Evolutionary conservation across 2,329 filamentous ascomycete genomes (phyloP), one percentile per base, ranked within the genome.

Genomic region (Boeremia exigua): DNA sequence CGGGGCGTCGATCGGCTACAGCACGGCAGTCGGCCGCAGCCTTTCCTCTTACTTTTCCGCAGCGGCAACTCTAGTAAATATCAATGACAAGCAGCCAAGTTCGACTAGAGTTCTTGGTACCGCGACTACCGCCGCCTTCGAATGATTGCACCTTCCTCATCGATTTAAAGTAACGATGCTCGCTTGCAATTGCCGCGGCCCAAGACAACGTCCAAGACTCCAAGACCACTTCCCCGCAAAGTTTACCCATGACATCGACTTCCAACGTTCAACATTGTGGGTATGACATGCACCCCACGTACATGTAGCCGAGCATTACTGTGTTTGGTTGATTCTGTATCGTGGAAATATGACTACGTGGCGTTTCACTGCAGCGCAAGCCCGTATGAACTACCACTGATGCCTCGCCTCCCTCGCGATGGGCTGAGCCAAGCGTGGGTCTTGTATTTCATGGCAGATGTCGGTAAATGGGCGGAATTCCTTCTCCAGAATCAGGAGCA

Each of bases 141-240:
- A 42, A 46, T 46, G 34, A 40, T 25, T 11, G 37, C 42, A 56
- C 53, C 47, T 56, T 50, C 47, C 47, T 51, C 47, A 50, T 56
- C 15, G 27, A 47, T 17, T 42, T 28, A 30, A 49, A 45, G 40
- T 34, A 50, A 50, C 42, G 25, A 37, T 17, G 14, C 32, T 48
- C 37, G 48, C 38, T 28, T 52, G 43, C 43, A 48, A 56, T 44
- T 56, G 48, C 54, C 54, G 54, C 48, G 48, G 44, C 48, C 56
- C 56, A 58, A 53, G 50, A 56, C 54, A 32, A 44, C n/a, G 11
- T 46, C 60, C 57, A 62, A 59, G 54, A 58, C 25, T 39, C 52
- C 60, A 59, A 62, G 58, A 53, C 43, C 33, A 48, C 37, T 60
- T 62, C 60, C 60, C 60, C 60, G 60, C 60, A 60, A 56, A 48